Conservation (phyloP, 2,329 filamentous ascomycete species). For the Cladophialophora chaetospira region DNA sequence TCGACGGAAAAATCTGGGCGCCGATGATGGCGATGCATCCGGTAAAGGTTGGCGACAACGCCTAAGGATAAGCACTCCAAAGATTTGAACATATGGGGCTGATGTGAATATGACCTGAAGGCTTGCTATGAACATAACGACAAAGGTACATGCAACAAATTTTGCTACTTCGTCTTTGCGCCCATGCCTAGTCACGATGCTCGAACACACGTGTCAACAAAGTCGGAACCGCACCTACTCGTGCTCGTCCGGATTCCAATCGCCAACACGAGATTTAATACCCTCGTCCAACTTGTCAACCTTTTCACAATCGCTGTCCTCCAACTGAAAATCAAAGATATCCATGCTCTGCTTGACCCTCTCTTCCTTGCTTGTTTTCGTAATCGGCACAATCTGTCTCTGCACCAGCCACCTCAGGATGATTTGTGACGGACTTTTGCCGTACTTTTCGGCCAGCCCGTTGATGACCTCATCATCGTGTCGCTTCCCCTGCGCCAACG, state of each 20-base stretch:
- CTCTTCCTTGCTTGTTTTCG: constrained; percentile 25
- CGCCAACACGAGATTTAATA: constrained; percentile 49
- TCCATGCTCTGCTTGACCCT: constrained; percentile 24
- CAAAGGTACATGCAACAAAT: no score
- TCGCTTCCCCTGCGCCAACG: constrained; percentile 31
- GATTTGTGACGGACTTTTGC: constrained; percentile 31
- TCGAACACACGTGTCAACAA: no score
- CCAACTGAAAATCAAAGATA: constrained; percentile 24
- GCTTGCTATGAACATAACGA: no score
- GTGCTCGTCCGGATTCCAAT: constrained; percentile 23
- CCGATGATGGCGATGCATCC: constrained; percentile 89
- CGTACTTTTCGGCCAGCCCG: constrained; percentile 33
- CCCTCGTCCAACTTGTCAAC: constrained; percentile 61
- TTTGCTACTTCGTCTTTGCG: no score
- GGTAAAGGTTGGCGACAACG: constrained; percentile 68
- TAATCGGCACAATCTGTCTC: constrained; percentile 26
- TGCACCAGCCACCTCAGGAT: constrained; percentile 37
- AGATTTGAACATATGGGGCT: no score
- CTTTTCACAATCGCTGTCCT: constrained; percentile 57
- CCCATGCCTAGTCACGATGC: no score
- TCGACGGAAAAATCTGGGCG: constrained; percentile 79
- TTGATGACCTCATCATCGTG: constrained; percentile 30
- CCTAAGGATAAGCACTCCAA: not conserved
- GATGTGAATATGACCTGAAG: no score
- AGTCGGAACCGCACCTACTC: not conserved